A percentile compares a stretch with the other conserved stretches of the same genome.
Evolutionary conservation across 805 yeast genomes (phyloP).

Genomic region (Nakazawaea molendinolei): DNA sequence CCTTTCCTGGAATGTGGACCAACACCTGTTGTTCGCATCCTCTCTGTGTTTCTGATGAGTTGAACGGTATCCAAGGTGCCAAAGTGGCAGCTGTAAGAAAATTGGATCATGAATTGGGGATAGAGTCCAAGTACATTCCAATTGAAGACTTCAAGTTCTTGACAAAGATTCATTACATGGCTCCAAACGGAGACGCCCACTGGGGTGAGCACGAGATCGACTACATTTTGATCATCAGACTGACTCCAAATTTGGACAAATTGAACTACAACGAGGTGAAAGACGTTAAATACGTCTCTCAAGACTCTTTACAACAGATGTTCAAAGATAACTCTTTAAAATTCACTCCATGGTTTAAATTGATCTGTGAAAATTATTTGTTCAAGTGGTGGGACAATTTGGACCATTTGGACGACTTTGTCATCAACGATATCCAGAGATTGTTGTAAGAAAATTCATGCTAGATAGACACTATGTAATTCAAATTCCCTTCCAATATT

Average conservation of each 20-base stretch:
- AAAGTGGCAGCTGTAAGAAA: constrained; percentile 88
- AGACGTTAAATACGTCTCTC: constrained; percentile 69
- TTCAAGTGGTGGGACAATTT: constrained; percentile 92
- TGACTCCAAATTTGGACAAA: constrained; percentile 40
- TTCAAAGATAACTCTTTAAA: constrained; percentile 53
- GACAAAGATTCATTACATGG: constrained; percentile 92
- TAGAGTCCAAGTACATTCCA: constrained; percentile 53
- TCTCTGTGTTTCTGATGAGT: constrained; percentile 71
- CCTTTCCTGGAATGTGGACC: constrained; percentile 97
- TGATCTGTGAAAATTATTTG: constrained; percentile 85
- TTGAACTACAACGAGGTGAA: constrained; percentile 78
- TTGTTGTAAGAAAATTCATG: constrained; percentile 28
- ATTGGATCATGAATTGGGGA: constrained; percentile 90
- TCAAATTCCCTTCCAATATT: background rate
- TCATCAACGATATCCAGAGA: constrained; percentile 41
- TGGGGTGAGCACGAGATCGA: constrained; percentile 99
- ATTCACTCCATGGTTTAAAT: constrained; percentile 98
- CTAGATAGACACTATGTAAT: background rate
- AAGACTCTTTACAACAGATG: constrained; percentile 65
- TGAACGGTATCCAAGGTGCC: constrained; percentile 71
- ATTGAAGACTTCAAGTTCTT: constrained; percentile 67
- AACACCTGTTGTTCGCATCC: constrained; percentile 99
- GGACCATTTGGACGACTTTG: constrained; percentile 46
- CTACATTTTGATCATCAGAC: constrained; percentile 74
- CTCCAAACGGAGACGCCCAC: constrained; percentile 61